phyloP scores from a whole-genome alignment of 164 flowering plant genomes.

The Tinospora cordifolia region DNA sequence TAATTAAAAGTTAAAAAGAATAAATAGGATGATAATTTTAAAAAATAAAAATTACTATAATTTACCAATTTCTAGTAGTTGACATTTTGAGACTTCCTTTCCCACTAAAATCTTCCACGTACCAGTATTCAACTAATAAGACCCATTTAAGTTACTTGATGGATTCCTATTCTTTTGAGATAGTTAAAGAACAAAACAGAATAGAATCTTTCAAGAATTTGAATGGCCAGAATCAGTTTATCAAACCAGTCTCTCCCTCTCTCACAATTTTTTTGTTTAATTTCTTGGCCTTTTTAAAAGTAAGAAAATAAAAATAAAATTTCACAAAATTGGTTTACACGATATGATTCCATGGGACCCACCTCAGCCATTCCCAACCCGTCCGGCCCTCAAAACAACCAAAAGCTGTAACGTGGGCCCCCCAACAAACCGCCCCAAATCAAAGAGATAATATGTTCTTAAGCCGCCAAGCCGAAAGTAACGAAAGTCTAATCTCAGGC shows the following conservation, averaged over 20 bases:
- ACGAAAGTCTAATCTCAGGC: not conserved
- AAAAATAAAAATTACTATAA: too few species aligned
- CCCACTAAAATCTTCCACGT: not conserved
- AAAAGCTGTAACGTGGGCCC: not conserved
- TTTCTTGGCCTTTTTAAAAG: too few species aligned
- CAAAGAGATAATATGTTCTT: not conserved
- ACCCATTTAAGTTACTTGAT: not conserved
- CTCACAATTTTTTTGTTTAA: too few species aligned
- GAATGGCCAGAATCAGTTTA: not conserved
- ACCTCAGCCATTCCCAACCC: not conserved
- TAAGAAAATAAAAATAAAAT: not conserved
- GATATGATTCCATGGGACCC: constrained; percentile 1
- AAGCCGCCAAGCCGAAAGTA: not conserved
- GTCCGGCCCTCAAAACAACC: not conserved
- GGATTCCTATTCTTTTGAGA: constrained; percentile 2
- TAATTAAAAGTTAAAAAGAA: too few species aligned
- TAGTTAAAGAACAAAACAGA: constrained; percentile 1
- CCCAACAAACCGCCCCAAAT: not conserved
- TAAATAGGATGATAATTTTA: too few species aligned
- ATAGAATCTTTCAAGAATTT: not conserved
- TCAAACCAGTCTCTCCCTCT: not conserved
- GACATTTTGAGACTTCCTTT: not conserved
- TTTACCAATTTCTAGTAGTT: too few species aligned
- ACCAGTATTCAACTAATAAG: not conserved
- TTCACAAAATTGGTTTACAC: too few species aligned